Evolutionary conservation across 2,329 filamentous ascomycete species (phyloP).

Genomic region (Trichoderma harzianum): DNA sequence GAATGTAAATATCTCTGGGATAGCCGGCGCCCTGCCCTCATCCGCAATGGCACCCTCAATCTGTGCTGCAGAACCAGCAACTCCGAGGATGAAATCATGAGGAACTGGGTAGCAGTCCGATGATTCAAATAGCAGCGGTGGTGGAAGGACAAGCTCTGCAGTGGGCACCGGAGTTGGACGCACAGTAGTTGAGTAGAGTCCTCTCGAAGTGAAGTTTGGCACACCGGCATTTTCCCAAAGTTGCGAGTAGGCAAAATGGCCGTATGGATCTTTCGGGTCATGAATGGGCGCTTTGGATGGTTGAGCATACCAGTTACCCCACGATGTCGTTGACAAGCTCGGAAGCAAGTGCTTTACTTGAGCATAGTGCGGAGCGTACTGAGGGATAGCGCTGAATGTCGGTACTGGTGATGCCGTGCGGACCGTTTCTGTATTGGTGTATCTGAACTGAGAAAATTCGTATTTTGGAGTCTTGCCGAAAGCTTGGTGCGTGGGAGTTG

Average conservation of each 20-base stretch:
- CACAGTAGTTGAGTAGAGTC: background rate
- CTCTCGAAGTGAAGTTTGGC: background rate
- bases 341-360: background rate
- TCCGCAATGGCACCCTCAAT: background rate
- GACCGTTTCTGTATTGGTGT: background rate
- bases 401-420: background rate
- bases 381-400: background rate
- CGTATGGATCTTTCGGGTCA: background rate
- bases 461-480: background rate
- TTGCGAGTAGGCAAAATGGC: background rate
- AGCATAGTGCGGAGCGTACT: background rate
- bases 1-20: background rate
- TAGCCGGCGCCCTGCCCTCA: background rate
- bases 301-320: background rate
- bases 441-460: background rate
- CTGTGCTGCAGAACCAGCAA: background rate
- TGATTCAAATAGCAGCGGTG: background rate
- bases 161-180: background rate
- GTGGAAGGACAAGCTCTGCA: background rate
- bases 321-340: background rate
- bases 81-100: background rate
- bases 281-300: background rate
- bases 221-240: background rate
- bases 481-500: background rate
- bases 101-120: background rate